Evolutionary conservation across 2,329 filamentous ascomycete genomes (phyloP).

Genomic region (Aaosphaeria arxii): DNA sequence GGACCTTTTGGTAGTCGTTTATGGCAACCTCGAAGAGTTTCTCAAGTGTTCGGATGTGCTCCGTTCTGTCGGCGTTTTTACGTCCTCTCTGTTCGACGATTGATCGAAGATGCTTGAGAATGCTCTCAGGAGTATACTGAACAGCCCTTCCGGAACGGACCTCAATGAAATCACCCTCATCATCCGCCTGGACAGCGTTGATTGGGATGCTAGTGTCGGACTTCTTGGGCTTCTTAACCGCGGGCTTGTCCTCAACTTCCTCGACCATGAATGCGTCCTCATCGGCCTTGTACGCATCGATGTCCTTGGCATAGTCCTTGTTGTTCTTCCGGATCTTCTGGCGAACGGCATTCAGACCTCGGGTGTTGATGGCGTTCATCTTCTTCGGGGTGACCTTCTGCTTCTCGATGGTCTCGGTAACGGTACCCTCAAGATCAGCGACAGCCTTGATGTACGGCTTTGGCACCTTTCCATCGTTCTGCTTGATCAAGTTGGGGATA

Average conservation of each 20-base stretch:
- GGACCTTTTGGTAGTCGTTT: constrained; percentile 90
- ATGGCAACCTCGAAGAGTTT: constrained; percentile 85
- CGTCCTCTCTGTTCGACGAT: constrained; percentile 96
- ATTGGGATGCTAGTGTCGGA: constrained; percentile 47
- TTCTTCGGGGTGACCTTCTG: constrained; percentile 96
- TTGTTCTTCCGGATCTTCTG: constrained; percentile 99
- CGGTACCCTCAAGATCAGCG: constrained; percentile 88
- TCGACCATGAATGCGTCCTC: constrained; percentile 87
- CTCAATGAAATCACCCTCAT: constrained; percentile 84
- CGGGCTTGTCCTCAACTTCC: constrained; percentile 65
- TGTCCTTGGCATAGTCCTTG: constrained; percentile 85
- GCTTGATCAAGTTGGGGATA: constrained; percentile 54
- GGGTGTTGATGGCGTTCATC: constrained; percentile 95
- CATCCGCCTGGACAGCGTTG: constrained; percentile 53
- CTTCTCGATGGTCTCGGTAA: constrained; percentile 92
- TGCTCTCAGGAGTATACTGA: constrained; percentile 93
- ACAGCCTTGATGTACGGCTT: constrained; percentile 92
- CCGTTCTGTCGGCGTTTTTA: constrained; percentile 94
- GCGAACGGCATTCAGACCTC: constrained; percentile 93
- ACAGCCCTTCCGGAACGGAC: constrained; percentile 86
- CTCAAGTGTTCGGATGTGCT: constrained; percentile 98
- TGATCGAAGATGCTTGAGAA: constrained; percentile 90
- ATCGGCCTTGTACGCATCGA: constrained; percentile 82
- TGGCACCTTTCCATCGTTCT: constrained; percentile 71
- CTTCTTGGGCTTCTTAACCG: constrained; percentile 46